A percentile compares a stretch with the other conserved stretches of the same genome.
These are phyloP conservation scores for Amanita brunnescens DNA, from an alignment of 768 basidiomycete genomes.

Conservation along the genomic window DNA sequence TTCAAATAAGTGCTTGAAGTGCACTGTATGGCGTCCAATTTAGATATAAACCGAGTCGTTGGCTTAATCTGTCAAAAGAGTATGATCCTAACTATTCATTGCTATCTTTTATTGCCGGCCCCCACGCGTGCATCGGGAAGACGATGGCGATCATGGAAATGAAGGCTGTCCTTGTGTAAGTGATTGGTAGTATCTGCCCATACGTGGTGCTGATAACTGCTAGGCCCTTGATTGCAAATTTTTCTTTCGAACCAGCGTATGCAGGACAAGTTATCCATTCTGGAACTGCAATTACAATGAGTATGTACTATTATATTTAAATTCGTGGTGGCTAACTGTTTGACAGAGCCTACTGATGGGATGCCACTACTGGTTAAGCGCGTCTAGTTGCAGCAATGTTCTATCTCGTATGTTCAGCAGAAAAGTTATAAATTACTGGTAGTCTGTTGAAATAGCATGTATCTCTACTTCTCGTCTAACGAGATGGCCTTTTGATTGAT, in stretches of 20 bases:
- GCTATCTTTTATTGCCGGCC: slow-evolving; percentile 33
- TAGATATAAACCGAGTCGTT: slow-evolving; percentile 39
- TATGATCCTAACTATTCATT: slow-evolving; percentile 27
- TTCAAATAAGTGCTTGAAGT: not conserved
- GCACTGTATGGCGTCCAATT: not conserved
- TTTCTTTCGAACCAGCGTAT: slow-evolving; percentile 35
- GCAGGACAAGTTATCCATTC: slow-evolving; percentile 31
- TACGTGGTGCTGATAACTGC: not conserved
- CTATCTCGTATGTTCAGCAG: too few species aligned
- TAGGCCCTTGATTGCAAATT: slow-evolving; percentile 32
- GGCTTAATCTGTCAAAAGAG: slow-evolving; percentile 30
- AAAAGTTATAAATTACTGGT: too few species aligned
- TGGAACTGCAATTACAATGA: slow-evolving; percentile 39
- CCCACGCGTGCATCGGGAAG: slow-evolving; percentile 39
- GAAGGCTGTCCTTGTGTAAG: slow-evolving; percentile 36
- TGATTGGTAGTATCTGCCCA: not conserved
- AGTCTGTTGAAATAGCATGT: too few species aligned
- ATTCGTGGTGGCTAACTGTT: too few species aligned
- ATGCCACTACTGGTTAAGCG: not conserved
- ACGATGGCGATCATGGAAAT: slow-evolving; percentile 41
- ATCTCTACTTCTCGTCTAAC: too few species aligned
- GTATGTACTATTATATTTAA: slow-evolving; percentile 17
- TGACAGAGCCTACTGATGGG: not conserved
- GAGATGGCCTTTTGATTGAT: too few species aligned
- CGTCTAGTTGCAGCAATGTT: not conserved